Conservation (phyloP, 2,329 filamentous ascomycete genomes). For the Colletotrichum viniferum region DNA sequence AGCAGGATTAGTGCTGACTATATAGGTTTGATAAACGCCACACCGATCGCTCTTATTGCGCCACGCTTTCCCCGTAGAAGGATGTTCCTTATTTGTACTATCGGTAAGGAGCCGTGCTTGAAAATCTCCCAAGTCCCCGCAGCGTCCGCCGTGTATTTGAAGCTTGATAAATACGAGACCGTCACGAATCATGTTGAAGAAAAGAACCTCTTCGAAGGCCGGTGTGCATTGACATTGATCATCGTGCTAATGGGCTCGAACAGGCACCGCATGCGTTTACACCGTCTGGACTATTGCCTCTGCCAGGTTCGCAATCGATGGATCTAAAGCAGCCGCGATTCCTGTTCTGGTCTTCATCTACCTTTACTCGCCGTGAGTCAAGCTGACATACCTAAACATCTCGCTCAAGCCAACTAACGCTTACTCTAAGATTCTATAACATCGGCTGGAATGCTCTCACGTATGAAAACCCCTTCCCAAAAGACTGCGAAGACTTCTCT, state of each 20-base stretch:
- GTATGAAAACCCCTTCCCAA: not conserved
- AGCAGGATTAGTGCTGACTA: not conserved
- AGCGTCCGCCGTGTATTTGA: not conserved
- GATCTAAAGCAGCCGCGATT: constrained; percentile 35
- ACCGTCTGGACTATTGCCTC: constrained; percentile 43
- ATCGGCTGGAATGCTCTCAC: constrained; percentile 9
- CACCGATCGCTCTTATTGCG: constrained; percentile 38
- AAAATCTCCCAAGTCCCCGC: not conserved
- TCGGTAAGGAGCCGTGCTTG: not conserved
- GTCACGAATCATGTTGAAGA: not conserved
- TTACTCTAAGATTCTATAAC: not conserved
- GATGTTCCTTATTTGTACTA: constrained; percentile 42
- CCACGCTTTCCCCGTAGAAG: constrained; percentile 34
- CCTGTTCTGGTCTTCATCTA: constrained; percentile 47
- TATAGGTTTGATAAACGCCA: constrained; percentile 35
- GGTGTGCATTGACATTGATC: not conserved
- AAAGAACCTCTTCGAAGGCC: not conserved
- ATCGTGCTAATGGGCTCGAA: not conserved
- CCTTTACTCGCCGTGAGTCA: constrained; percentile 40
- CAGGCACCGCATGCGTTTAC: constrained; percentile 38
- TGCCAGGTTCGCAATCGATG: constrained; percentile 39
- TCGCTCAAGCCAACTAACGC: not conserved
- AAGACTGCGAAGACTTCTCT: not conserved
- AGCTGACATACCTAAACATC: not conserved
- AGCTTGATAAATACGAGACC: not conserved